Evolutionary conservation across 2,329 filamentous ascomycete species (phyloP), one percentile per base, ranked within the genome.

Genomic region (Fusarium sp.): DNA sequence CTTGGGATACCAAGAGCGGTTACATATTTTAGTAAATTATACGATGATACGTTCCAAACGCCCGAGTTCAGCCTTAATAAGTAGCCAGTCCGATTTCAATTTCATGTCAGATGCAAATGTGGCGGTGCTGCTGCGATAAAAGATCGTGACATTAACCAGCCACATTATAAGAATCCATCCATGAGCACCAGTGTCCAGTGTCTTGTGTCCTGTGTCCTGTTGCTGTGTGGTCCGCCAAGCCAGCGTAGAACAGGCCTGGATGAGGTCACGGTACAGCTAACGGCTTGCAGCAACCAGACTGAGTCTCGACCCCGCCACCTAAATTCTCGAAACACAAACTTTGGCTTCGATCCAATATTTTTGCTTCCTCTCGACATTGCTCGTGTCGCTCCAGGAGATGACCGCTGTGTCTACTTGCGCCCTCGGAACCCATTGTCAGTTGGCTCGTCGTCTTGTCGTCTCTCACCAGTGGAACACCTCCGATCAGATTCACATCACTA

Each of bases 241-340:
- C 62, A 62, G 54, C 43, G 34, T 63, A 36, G 53, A 64, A 54
- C 54, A 61, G 59, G 62, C 61, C 58, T 66, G 46, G 51, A 69
- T 69, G 73, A 75, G 73, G 68, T 73, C 71, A 73, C 63, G 65
- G 71, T 61, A 65, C 50, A 68, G 45, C 61, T 26, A 65, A 63
- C 62, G 55, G 47, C 57, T 57, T 67, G 54, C 49, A 65, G 45
- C 50, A 58, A 55, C 68, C 54, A 60, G 55, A 55, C 57, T 61
- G 59, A 66, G 65, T 67, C 66, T 65, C 49, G 62, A 73, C 73
- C 73, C 73, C 73, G 70, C 73, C 69, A 75, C 72, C 63, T 53
- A 28, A 65, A 69, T 64, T 69, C 65, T 71, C 60, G 46, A 68
- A 58, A 66, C 49, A 69, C 53, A 61, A 72, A 57, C 58, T 54